These are phyloP conservation scores for Dryadomyces quercus-mongolicae DNA, from an alignment of 2,329 filamentous ascomycete genomes.

Conservation along the genomic window DNA sequence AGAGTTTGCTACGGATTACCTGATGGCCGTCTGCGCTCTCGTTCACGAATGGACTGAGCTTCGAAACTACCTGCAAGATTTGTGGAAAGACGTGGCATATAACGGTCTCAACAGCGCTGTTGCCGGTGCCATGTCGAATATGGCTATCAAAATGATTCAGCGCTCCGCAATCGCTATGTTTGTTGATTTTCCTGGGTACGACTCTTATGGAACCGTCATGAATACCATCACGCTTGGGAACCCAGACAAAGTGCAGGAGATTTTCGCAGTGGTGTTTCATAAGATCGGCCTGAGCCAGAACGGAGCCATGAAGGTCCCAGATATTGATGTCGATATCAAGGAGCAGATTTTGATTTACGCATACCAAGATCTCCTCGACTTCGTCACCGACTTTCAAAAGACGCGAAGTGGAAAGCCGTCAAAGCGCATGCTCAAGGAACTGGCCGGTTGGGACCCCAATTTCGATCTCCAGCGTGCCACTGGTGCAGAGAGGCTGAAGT, in stretches of 20 bases:
- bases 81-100: conserved; percentile 33
- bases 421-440: conserved; percentile 25
- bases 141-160: conserved; percentile 29
- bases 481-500: conserved; percentile 26
- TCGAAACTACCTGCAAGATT: conserved; percentile 24
- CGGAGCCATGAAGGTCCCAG: conserved; percentile 9
- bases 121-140: conserved; percentile 28
- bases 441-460: conserved; percentile 28
- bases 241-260: background rate
- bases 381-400: conserved; percentile 31
- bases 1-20: conserved; percentile 25
- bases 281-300: conserved; percentile 7
- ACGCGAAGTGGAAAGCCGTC: conserved; percentile 33
- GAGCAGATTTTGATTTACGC: conserved; percentile 30
- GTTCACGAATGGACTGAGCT: conserved; percentile 23
- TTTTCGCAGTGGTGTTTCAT: background rate
- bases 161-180: conserved; percentile 25
- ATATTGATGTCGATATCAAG: conserved; percentile 22
- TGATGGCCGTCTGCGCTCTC: conserved; percentile 26
- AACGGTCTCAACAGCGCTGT: conserved; percentile 30
- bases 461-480: conserved; percentile 25
- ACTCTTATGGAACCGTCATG: conserved; percentile 29
- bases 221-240: conserved; percentile 5
- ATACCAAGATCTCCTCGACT: conserved; percentile 30
- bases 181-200: conserved; percentile 31